These are phyloP conservation scores for Nakazawaea sp. DNA, from an alignment of 805 yeast genomes.

Conservation along the genomic window DNA sequence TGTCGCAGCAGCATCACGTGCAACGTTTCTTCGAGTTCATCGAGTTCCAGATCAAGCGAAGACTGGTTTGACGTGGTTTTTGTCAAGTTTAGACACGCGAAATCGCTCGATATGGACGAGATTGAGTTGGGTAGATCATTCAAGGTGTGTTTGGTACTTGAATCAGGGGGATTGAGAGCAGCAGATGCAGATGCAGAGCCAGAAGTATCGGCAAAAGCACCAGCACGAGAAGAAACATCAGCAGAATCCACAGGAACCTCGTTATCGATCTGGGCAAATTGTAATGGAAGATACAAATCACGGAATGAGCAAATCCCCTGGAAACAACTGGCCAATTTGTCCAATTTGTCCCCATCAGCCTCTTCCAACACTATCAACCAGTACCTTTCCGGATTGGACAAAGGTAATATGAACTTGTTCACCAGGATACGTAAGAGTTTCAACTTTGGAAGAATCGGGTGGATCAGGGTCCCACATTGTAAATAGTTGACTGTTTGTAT, in stretches of 20 bases:
- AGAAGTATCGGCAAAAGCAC: neutral
- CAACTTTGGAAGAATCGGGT: constrained; percentile 65
- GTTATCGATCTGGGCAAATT: too few relatives aligned
- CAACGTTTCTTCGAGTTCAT: constrained; percentile 15
- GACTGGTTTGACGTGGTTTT: constrained; percentile 17
- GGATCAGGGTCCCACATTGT: constrained; percentile 63
- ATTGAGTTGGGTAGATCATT: neutral
- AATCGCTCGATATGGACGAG: constrained; percentile 12
- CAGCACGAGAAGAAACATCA: neutral
- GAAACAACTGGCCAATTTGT: constrained; percentile 26
- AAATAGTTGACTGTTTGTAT: constrained; percentile 53
- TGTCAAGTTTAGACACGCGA: constrained; percentile 27
- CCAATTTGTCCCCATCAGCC: neutral
- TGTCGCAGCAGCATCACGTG: too few relatives aligned
- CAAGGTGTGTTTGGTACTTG: neutral
- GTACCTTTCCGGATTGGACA: constrained; percentile 69
- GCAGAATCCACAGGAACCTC: too few relatives aligned
- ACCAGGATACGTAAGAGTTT: constrained; percentile 44
- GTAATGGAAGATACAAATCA: constrained; percentile 23
- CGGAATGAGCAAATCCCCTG: constrained; percentile 33
- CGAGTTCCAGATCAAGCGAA: constrained; percentile 21
- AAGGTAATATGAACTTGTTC: constrained; percentile 51
- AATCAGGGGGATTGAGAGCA: neutral
- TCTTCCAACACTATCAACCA: constrained; percentile 50
- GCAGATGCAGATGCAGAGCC: neutral